Evolutionary conservation across 139 green algal genomes (phyloP), one percentile per base, ranked within the genome.

Genomic region (Chlamydomonas sphaeroides): DNA sequence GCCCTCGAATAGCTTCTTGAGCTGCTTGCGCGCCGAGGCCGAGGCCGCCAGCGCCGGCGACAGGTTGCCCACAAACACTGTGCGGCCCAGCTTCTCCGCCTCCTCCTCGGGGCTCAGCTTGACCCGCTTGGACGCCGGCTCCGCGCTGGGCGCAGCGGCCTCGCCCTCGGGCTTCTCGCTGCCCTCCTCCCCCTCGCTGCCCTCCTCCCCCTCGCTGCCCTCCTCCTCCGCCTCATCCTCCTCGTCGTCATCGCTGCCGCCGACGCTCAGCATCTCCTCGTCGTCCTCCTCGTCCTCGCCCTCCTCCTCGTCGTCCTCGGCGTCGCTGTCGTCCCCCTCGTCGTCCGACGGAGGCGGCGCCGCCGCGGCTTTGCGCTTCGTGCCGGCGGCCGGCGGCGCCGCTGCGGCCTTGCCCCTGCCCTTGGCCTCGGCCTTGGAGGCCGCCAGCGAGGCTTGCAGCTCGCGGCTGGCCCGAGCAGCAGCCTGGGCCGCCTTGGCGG

Each of bases 31-130:
- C 51, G 51, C 70, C 7, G 21, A 56, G 51, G 56, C 56, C 14
- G 51, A 62, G 57, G 87, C 94, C 28, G 85, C 56, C 56, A 62
- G 56, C 56, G 61, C 81, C 30, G 84, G 75, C 1, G 95, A 94
- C 80, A 98, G 76, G 85, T 98, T 98, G 73, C 96, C 96, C 25
- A 98, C 94, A 88, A 98, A 98, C 28, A 98, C 78, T 8, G 96
- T 98, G 42, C 95, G 87, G 0, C 28, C 49, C 49, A 97, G 88
- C 68, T 89, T 87, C 68, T 90, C 89, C 8, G 88, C 84, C 53
- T 94, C 76, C 75, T 92, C 82, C 65, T 87, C 86, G 14, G 63
- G 62, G 2, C 65, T 84, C 32, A 74, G 61, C 39, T 69, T 65
- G 20, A 30, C 48, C 62, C 33, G 14, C 56, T 69, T 69, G 38